Base-by-base conservation (phyloP, 2,329 filamentous ascomycete species). In the Trichothecium roseum region DNA sequence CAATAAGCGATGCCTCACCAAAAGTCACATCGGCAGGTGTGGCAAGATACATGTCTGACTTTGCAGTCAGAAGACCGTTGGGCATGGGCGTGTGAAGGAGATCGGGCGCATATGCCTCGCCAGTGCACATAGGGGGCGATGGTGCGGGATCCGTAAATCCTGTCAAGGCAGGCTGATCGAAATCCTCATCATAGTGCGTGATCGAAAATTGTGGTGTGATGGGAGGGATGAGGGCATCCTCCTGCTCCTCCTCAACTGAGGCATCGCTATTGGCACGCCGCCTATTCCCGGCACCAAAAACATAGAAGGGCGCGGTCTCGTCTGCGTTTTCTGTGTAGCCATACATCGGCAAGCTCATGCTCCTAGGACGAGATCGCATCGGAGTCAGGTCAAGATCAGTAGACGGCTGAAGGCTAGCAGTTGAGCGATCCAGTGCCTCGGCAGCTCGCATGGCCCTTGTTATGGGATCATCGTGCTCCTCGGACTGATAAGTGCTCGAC, bases 401-500 rank as follows among this genome's bases (percentile, higher is more conserved):
- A 32, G 48, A 57, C 0, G 62, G 59, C 41, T 78, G 71, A n/a
- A 77, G 51, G 16, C 56, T 66, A 32, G 66, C 70, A 0, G 72
- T 77, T 42, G 72, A 58, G 36, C 61, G 61, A 45, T 78, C 69
- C 27, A 78, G 59, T 3, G 65, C 67, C 37, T 78, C 73, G 7
- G 73, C 74, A 13, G 71, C 72, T 45, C 67, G 62, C 70, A 77
- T 78, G 26, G 72, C 72, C 44, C 57, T 62, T 16, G 61, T 64
- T 38, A 64, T 67, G 30, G 70, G 69, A 44, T 76, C 71, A 28
- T 42, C 36, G 14, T 32, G 20, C 9, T 28, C 35, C 8, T 37
- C 30, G 7, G 15, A 3, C 30, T 28, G 9, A 13, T 14, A 4
- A 9, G 20, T 14, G 6, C 3, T 22, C 14, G 3, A 15, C 18